Percentiles rank a stretch among this genome's conserved stretches.
Evolutionary conservation across 208 protist species (phyloP).

Genomic region (Leishmania aethiopica): DNA sequence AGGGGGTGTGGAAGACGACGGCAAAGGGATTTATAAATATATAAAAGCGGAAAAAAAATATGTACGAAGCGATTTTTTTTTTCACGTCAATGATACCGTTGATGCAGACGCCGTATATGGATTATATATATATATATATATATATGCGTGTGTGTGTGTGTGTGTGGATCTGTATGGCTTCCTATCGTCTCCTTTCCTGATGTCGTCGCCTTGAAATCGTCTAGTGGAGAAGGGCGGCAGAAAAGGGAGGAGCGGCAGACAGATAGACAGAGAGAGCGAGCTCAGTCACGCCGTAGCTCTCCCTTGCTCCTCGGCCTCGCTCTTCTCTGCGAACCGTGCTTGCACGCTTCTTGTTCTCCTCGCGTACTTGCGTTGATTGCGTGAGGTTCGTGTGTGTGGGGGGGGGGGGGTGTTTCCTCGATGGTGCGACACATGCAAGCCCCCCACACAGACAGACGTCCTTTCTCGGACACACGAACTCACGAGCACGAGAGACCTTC

Average conservation of each 20-base stretch:
- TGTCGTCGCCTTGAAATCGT: neutral
- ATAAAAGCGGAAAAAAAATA: too few relatives aligned
- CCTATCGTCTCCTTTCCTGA: neutral
- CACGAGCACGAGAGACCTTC: too few relatives aligned
- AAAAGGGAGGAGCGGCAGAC: neutral
- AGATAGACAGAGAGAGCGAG: neutral
- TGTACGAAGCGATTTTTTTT: neutral
- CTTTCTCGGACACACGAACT: too few relatives aligned
- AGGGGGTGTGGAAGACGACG: neutral
- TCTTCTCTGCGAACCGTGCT: neutral
- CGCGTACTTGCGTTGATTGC: neutral
- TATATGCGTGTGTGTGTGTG: neutral
- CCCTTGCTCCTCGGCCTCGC: neutral
- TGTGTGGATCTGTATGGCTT: neutral
- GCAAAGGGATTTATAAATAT: too few relatives aligned
- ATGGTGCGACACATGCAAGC: neutral
- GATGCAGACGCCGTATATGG: neutral
- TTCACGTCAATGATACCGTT: neutral
- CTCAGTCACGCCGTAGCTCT: neutral
- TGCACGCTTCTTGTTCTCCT: neutral
- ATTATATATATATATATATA: neutral
- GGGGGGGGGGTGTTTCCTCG: neutral
- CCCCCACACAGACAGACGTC: too few relatives aligned
- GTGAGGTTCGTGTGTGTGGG: neutral
- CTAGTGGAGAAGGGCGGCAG: neutral